Evolutionary conservation across 441 rosid genomes (phyloP).

Genomic region (Aquilaria agallochum): DNA sequence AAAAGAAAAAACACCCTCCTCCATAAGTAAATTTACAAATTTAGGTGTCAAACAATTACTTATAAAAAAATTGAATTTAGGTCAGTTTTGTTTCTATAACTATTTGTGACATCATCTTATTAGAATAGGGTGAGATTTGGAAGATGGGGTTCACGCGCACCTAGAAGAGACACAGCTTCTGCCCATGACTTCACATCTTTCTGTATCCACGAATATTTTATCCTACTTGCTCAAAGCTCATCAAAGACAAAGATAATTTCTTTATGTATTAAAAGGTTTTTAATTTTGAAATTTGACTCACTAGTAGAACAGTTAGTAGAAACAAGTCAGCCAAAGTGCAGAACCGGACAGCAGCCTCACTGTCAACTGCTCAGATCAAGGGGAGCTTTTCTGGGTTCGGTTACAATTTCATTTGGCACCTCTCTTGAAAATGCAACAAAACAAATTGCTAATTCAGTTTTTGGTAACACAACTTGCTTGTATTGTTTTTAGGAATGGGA

Average conservation of each 20-base stretch:
- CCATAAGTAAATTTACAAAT: too few species aligned
- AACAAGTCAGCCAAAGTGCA: not conserved
- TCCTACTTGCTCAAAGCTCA: slow-evolving; percentile 13
- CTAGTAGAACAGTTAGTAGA: too few species aligned
- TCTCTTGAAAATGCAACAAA: not conserved
- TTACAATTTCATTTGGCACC: slow-evolving; percentile 7
- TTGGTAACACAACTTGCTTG: too few species aligned
- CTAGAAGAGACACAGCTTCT: slow-evolving; percentile 18
- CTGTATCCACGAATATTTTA: slow-evolving; percentile 14
- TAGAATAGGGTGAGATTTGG: slow-evolving; percentile 3
- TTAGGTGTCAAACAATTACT: too few species aligned
- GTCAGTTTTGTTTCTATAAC: too few species aligned
- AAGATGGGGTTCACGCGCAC: slow-evolving; percentile 19
- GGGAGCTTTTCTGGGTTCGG: slow-evolving; percentile 18
- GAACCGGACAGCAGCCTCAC: slow-evolving; percentile 15
- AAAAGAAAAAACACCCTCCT: too few species aligned
- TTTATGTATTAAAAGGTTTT: slow-evolving; percentile 4
- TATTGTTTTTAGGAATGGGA: too few species aligned
- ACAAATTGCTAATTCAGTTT: too few species aligned
- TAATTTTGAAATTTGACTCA: too few species aligned
- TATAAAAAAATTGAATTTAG: too few species aligned
- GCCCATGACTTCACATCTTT: slow-evolving; percentile 20
- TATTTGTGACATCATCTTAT: not conserved
- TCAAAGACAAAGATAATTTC: not conserved
- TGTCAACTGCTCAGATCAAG: slow-evolving; percentile 7